phyloP scores from a whole-genome alignment of 2,329 filamentous ascomycete genomes.

The Diaporthe nobilis region DNA sequence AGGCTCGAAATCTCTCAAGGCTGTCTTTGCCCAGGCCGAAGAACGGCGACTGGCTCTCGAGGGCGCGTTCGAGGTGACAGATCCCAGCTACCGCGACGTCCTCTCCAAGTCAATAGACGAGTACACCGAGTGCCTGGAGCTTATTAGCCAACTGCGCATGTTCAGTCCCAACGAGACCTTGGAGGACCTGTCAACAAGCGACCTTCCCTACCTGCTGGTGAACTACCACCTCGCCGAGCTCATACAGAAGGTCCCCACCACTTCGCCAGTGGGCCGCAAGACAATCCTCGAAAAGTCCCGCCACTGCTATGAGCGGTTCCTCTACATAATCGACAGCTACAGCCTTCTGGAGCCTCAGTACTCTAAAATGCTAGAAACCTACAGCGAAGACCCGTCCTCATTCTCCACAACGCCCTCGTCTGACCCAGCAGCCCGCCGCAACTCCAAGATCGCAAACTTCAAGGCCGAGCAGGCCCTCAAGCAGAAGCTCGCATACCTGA shows the following conservation, averaged over 20 bases:
- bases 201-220: constrained; percentile 87
- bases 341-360: constrained; percentile 76
- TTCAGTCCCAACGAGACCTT: constrained; percentile 93
- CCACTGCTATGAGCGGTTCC: constrained; percentile 81
- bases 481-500: constrained; percentile 78
- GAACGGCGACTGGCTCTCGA: constrained; percentile 71
- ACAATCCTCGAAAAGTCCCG: constrained; percentile 74
- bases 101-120: constrained; percentile 76
- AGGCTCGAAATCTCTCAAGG: constrained; percentile 64
- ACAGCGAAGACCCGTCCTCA: constrained; percentile 77
- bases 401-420: constrained; percentile 79
- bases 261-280: constrained; percentile 70
- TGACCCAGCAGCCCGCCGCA: constrained; percentile 76
- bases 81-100: constrained; percentile 75
- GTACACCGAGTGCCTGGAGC: constrained; percentile 80
- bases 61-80: constrained; percentile 74
- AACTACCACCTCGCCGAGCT: constrained; percentile 86
- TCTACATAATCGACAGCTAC: constrained; percentile 84
- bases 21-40: constrained; percentile 66
- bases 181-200: constrained; percentile 88
- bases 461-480: constrained; percentile 88
- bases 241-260: constrained; percentile 74
- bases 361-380: constrained; percentile 78
- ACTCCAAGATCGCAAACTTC: constrained; percentile 89
- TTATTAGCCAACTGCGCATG: constrained; percentile 79